These are phyloP conservation scores for Ciborinia camelliae DNA, from an alignment of 2,329 filamentous ascomycete genomes.

Conservation along the genomic window DNA sequence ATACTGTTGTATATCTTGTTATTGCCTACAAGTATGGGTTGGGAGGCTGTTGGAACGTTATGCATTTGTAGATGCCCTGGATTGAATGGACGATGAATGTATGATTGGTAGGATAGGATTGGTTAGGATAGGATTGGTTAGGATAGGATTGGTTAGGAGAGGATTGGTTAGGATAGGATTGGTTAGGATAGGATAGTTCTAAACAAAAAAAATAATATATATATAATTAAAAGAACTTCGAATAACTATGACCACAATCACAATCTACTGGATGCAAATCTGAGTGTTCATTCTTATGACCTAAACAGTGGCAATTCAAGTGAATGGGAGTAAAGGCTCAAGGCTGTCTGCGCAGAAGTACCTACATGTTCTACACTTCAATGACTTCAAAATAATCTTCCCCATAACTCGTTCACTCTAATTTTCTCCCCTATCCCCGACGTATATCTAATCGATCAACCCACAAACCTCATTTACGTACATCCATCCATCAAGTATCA, in stretches of 20 bases:
- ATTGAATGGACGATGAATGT: slow-evolving; percentile 11
- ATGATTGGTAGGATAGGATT: slow-evolving; percentile 1
- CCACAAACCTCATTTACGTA: background rate
- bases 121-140: background rate
- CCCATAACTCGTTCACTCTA: background rate
- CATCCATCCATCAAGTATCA: background rate
- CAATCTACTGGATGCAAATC: background rate
- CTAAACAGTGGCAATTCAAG: background rate
- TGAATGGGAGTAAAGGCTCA: background rate
- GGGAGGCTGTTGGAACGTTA: slow-evolving; percentile 4
- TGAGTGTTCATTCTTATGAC: too few relatives aligned
- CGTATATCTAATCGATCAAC: background rate
- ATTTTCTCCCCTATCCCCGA: too few relatives aligned
- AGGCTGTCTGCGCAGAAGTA: background rate
- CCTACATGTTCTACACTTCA: background rate
- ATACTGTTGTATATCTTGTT: slow-evolving; percentile 4
- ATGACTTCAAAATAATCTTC: background rate
- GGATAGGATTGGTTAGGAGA: too few relatives aligned
- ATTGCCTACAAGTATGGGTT: slow-evolving; percentile 10
- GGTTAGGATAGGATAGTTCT: background rate
- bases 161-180: slow-evolving; percentile 1
- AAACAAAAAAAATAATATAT: slow-evolving; percentile 5
- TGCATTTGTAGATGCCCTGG: slow-evolving; percentile 15
- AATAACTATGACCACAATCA: background rate
- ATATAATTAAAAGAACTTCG: background rate